Evolutionary conservation across 2,329 filamentous ascomycete genomes (phyloP).

Genomic region (Remersonia thermophila): DNA sequence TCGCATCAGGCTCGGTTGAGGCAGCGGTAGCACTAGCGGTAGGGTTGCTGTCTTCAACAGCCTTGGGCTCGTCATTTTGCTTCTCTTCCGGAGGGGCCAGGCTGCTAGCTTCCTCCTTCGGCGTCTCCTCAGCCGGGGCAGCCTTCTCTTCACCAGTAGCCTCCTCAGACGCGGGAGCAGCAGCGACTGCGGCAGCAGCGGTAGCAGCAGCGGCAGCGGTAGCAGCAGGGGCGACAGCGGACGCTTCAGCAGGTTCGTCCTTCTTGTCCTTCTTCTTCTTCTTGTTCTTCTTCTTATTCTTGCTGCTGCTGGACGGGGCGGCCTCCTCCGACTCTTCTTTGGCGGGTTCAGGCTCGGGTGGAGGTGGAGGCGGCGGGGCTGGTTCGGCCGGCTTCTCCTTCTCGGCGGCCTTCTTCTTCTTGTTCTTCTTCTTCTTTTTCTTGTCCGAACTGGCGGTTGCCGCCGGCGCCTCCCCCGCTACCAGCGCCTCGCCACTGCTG

Average conservation of each 20-base stretch:
- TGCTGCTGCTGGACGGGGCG: conserved; percentile 9
- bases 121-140: conserved; percentile 1
- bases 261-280: conserved; percentile 13
- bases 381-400: conserved; percentile 9
- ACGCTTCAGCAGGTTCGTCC: conserved; percentile 2
- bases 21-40: conserved; percentile 2
- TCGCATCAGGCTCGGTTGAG: conserved; percentile 3
- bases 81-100: conserved; percentile 1
- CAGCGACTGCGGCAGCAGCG: neutral
- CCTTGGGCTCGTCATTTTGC: conserved; percentile 3
- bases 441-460: conserved; percentile 8
- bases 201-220: neutral
- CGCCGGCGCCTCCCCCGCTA: conserved; percentile 5
- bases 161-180: neutral
- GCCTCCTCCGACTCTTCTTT: conserved; percentile 12
- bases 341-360: conserved; percentile 3
- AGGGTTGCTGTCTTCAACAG: conserved; percentile 3
- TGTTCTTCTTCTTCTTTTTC: conserved; percentile 17
- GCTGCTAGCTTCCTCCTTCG: neutral
- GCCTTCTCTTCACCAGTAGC: conserved; percentile 2
- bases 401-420: conserved; percentile 13
- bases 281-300: conserved; percentile 15
- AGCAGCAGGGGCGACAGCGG: neutral
- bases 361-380: conserved; percentile 4
- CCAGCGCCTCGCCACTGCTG: conserved; percentile 9